These are phyloP conservation scores for Podaxis sp. DNA, from an alignment of 768 basidiomycete genomes.

Conservation along the genomic window DNA sequence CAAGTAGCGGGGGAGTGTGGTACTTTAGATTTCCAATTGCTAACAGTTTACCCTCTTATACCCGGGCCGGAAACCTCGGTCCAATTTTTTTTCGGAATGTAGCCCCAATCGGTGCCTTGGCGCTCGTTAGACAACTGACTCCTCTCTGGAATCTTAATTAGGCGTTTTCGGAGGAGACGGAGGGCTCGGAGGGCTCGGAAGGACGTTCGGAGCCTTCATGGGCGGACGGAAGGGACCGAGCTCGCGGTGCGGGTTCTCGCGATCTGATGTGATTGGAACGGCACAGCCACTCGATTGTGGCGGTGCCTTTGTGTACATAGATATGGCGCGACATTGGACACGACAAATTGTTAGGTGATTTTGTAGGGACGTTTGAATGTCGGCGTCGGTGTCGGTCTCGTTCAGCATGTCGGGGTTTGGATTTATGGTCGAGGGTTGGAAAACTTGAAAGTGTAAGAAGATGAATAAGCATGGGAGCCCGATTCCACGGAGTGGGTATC, in stretches of 20 bases:
- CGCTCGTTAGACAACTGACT: background rate
- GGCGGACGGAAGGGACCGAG: background rate
- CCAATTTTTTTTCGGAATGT: background rate
- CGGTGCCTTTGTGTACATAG: background rate
- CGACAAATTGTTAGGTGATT: background rate
- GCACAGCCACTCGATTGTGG: constrained; percentile 7
- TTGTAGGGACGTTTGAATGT: background rate
- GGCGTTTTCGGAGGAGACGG: background rate
- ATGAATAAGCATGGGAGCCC: background rate
- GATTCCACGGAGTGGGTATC: background rate
- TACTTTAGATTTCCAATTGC: too few species aligned
- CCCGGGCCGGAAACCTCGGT: background rate
- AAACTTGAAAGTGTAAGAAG: background rate
- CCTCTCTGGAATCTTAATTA: background rate
- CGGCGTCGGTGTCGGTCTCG: background rate
- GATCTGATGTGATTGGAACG: background rate
- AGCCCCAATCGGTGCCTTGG: background rate
- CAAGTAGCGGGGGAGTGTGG: background rate
- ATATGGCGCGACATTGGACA: too few species aligned
- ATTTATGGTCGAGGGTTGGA: background rate
- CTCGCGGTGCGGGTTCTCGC: background rate
- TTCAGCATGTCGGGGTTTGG: background rate
- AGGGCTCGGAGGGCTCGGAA: background rate
- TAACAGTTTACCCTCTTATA: background rate
- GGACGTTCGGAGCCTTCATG: background rate